Evolutionary conservation across 1,284 basidiomycete species (phyloP).

Genomic region (Malassezia cuniculi): DNA sequence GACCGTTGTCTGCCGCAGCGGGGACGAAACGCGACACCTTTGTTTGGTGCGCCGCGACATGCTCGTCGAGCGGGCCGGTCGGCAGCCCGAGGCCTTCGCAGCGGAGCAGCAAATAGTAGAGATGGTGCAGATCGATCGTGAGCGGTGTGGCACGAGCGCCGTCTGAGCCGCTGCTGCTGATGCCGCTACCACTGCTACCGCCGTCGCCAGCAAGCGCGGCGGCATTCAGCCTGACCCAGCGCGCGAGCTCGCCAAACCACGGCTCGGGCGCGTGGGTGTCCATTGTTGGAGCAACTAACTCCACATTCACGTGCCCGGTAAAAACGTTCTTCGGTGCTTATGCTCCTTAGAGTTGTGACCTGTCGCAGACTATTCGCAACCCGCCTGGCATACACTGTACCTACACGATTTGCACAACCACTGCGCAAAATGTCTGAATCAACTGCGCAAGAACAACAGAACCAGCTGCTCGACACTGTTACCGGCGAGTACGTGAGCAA

Average conservation of each 20-base stretch:
- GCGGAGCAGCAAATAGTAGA: slow-evolving; percentile 75
- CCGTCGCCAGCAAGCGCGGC: slow-evolving; percentile 20
- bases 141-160: slow-evolving; percentile 48
- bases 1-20: slow-evolving; percentile 47
- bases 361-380: no score
- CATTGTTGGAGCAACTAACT: slow-evolving; percentile 12
- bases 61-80: slow-evolving; percentile 68
- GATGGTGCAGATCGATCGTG: slow-evolving; percentile 62
- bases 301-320: no score
- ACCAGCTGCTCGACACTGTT: slow-evolving; percentile 37
- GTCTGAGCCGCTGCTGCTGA: background rate
- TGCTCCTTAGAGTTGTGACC: slow-evolving; percentile 2
- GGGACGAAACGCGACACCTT: slow-evolving; percentile 52
- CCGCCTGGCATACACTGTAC: no score
- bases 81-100: slow-evolving; percentile 61
- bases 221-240: slow-evolving; percentile 28
- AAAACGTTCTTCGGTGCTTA: no score
- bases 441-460: slow-evolving; percentile 12
- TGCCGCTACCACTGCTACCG: background rate
- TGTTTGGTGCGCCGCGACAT: slow-evolving; percentile 22
- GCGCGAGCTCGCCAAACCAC: slow-evolving; percentile 27
- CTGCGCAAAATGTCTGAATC: slow-evolving; percentile 9
- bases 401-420: no score
- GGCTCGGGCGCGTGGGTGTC: slow-evolving; percentile 23
- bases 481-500: slow-evolving; percentile 45